phyloP scores from a whole-genome alignment of 441 rosid genomes.

The Mallotus repandus region DNA sequence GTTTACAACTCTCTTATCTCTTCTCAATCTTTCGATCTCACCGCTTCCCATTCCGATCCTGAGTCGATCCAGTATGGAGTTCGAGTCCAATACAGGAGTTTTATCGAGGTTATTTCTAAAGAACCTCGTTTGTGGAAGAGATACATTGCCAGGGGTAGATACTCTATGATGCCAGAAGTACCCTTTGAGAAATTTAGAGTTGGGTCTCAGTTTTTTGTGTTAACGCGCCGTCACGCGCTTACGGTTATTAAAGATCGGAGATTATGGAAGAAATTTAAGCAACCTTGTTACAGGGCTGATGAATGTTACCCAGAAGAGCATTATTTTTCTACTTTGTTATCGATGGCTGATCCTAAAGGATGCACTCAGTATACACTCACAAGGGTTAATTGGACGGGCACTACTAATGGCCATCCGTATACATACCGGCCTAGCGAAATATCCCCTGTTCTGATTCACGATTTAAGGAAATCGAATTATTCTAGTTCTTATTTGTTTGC shows the following conservation, averaged over 20 bases:
- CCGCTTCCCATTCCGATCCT: constrained; percentile 38
- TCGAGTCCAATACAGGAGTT: constrained; percentile 45
- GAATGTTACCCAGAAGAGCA: constrained; percentile 41
- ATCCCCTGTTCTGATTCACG: constrained; percentile 47
- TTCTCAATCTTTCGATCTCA: constrained; percentile 43
- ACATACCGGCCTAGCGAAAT: constrained; percentile 60
- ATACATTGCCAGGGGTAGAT: constrained; percentile 33
- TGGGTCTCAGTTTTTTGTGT: constrained; percentile 36
- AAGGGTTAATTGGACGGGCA: constrained; percentile 45
- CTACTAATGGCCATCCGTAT: constrained; percentile 76
- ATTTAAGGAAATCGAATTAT: constrained; percentile 60
- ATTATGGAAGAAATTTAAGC: constrained; percentile 33
- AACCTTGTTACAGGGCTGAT: constrained; percentile 31
- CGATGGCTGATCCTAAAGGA: constrained; percentile 32
- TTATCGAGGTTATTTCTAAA: constrained; percentile 28
- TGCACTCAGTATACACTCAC: constrained; percentile 30
- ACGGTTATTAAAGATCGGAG: constrained; percentile 29
- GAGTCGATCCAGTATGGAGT: constrained; percentile 27
- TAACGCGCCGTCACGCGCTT: constrained; percentile 34
- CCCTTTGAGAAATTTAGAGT: constrained; percentile 30
- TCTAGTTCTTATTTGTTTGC: constrained; percentile 78
- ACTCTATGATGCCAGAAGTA: constrained; percentile 32
- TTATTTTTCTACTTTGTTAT: constrained; percentile 34
- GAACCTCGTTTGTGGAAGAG: constrained; percentile 40
- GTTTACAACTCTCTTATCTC: constrained; percentile 44